Evolutionary conservation across 1,284 basidiomycete species (phyloP), one percentile per base, ranked within the genome.

Genomic region (Rugosomyces carneus): DNA sequence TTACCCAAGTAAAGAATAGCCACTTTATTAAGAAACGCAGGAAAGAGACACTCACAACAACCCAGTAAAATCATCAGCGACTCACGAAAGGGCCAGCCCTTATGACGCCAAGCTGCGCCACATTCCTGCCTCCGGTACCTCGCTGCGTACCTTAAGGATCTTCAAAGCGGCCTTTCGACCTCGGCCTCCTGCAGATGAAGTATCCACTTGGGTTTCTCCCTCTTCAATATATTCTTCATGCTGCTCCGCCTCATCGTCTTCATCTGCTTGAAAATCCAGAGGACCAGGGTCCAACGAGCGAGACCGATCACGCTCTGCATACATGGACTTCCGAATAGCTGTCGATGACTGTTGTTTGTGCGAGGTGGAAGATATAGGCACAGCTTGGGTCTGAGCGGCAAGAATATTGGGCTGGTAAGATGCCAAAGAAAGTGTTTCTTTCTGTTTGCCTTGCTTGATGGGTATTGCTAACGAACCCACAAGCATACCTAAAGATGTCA

Each of bases 31-130:
- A 42, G 37, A 23, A 32, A 42, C 7, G 21, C 21, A 23, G 37
- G 50, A 34, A 37, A 37, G 40, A 51, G 41, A 19, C 45, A 51
- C 42, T 24, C 42, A 44, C 34, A 48, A 36, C 10, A 32, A 11
- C n/a, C 10, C 24, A 9, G 20, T 44, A 19, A 11, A 29, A 15
- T 26, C 40, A 10, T 27, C 32, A 23, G 15, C 26, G 23, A 13
- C n/a, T 21, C 32, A 11, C 27, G 26, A 6, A 34, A 16, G 18
- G 20, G 23, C 41, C 37, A 21, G 34, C 24, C 27, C 13, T 56
- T 51, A 65, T 42, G 56, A 71, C 38, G 79, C 82, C 56, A 88
- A 65, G 69, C 84, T 89, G 57, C 84, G 73, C 84, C 84, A 89
- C 82, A 89, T 86, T 20, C 81, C 79, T 35, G 72, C 78, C 51